A percentile compares a stretch with the other conserved stretches of the same genome.
phyloP scores from a whole-genome alignment of 495 filamentous ascomycete genomes.

The Penicillium subrubescens region DNA sequence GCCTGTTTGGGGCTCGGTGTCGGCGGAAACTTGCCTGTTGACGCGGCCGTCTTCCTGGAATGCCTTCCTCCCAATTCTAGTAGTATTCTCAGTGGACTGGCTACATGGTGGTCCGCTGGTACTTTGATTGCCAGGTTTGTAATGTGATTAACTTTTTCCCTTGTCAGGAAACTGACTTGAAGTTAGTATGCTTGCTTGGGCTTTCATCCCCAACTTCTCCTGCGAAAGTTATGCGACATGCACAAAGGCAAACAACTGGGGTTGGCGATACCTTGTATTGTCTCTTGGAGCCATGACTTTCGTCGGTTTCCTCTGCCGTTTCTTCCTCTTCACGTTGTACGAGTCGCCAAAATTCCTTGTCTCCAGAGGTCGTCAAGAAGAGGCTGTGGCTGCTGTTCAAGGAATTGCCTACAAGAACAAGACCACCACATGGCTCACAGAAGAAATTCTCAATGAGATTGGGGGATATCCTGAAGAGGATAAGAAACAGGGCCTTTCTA shows the following conservation, averaged over 20 bases:
- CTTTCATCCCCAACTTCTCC: slow-evolving; percentile 48
- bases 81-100: slow-evolving; percentile 50
- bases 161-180: slow-evolving; percentile 30
- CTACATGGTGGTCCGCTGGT: slow-evolving; percentile 56
- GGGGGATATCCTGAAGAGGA: slow-evolving; percentile 41
- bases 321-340: slow-evolving; percentile 51
- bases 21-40: slow-evolving; percentile 53
- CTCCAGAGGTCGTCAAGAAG: slow-evolving; percentile 61
- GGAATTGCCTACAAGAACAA: slow-evolving; percentile 50
- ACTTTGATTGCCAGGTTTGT: slow-evolving; percentile 45
- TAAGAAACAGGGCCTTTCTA: slow-evolving; percentile 35
- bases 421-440: slow-evolving; percentile 49
- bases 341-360: slow-evolving; percentile 77
- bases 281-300: slow-evolving; percentile 68
- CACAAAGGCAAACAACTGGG: slow-evolving; percentile 60
- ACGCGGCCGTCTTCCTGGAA: slow-evolving; percentile 55
- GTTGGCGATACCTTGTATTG: slow-evolving; percentile 74
- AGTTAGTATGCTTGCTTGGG: slow-evolving; percentile 51
- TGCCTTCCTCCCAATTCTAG: slow-evolving; percentile 50
- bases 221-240: slow-evolving; percentile 46
- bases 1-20: slow-evolving; percentile 49
- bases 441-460: slow-evolving; percentile 48
- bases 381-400: slow-evolving; percentile 66
- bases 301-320: slow-evolving; percentile 61
- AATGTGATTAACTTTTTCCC: neutral